Base-by-base conservation (phyloP, 2,329 filamentous ascomycete species). In the Bisporella sp. region DNA sequence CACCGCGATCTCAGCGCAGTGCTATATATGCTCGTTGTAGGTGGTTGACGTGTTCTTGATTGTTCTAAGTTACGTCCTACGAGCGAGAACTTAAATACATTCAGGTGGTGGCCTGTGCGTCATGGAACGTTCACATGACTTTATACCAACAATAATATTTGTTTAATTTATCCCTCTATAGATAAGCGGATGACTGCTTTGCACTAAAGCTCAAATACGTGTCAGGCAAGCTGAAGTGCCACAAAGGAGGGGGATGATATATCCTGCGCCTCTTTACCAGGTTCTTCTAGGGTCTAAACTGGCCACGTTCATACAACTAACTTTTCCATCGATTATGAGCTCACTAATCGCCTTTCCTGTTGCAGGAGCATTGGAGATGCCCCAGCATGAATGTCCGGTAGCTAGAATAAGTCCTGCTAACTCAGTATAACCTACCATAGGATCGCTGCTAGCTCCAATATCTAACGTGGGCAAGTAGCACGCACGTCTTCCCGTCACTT, bases 311-410 rank as follows among this genome's bases (percentile, higher is more conserved):
- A 84, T 81, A 55, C 84, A 88, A 61, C 66, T 81, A 1, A 82
- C 77, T 53, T 72, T 67, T 2, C 86, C 86, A 50, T 90, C 85
- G 57, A 90, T 79, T 6, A 91, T 72, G 66, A 86, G 80, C 68
- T 90, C 86, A 32, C 84, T 84, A 73, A 91, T 83, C 29, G 89
- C 66, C 68, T 83, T 87, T 5, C 87, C 87, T n/a, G 91, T 96
- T 1, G 77, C 91, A 0, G 91, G 90, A 0, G 83, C 89, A 70
- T 96, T 96, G 71, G 96, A 90, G 31, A 96, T 95, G 1, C 91
- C 92, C 92, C 92, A 96, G 70, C 91, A 96, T 3, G 89, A 95
- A 71, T 97, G 92, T 0, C 92, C 92, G 0, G 88, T 78, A 0
- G 91, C 92, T 53, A 96, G 74, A 68, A 85, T 83, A 41, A 96